Percentiles rank a stretch among this genome's conserved stretches.
Conservation (phyloP, 306 rosid species). For the Sphenostylis stenocarpa region DNA sequence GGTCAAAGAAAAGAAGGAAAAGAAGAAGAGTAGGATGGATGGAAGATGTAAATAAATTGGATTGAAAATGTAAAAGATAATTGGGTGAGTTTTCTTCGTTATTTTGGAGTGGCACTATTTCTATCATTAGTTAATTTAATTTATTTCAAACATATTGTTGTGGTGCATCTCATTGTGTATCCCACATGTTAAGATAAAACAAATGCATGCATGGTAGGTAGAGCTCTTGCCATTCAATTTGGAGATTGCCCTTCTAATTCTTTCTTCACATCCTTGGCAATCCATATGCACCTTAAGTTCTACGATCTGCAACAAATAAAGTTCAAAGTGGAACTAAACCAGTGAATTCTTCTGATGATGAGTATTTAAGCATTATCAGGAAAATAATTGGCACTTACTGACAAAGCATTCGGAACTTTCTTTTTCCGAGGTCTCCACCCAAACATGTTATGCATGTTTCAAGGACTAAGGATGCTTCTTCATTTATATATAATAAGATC, state of each 20-base stretch:
- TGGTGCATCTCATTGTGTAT: too few relatives aligned
- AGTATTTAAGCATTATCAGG: background rate
- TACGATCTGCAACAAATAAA: slow-evolving; percentile 50
- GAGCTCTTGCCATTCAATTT: slow-evolving; percentile 57
- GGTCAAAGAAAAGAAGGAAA: too few relatives aligned
- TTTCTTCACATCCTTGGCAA: slow-evolving; percentile 78
- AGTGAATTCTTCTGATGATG: background rate
- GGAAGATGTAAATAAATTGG: too few relatives aligned
- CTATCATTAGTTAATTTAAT: too few relatives aligned
- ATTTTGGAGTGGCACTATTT: too few relatives aligned
- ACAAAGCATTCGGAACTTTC: slow-evolving; percentile 47
- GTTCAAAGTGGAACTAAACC: background rate
- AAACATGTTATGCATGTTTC: slow-evolving; percentile 40
- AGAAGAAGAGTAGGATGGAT: too few relatives aligned
- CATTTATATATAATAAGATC: background rate
- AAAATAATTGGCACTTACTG: slow-evolving; percentile 45
- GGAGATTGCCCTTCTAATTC: slow-evolving; percentile 66
- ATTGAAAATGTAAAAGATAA: too few relatives aligned
- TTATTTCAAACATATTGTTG: too few relatives aligned
- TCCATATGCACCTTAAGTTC: slow-evolving; percentile 90
- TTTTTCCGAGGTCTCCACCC: slow-evolving; percentile 45
- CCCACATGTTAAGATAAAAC: too few relatives aligned
- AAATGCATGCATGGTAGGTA: too few relatives aligned
- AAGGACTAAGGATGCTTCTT: background rate
- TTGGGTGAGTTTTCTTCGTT: too few relatives aligned